phyloP scores from a whole-genome alignment of 192 early-diverging fungal genomes.

The Gryganskiella cystojenkinii region DNA sequence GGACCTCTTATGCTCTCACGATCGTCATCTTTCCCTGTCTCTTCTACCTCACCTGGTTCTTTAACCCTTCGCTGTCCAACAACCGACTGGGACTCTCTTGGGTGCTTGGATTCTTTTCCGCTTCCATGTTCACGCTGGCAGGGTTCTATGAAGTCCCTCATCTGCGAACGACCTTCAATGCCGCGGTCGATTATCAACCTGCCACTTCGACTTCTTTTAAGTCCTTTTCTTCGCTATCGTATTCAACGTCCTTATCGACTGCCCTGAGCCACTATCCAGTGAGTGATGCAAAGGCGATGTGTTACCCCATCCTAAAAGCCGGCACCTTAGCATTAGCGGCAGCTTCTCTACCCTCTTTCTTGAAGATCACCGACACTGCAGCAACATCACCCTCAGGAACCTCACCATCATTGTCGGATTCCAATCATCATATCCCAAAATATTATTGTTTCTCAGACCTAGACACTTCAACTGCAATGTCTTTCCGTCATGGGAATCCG shows the following conservation, averaged over 20 bases:
- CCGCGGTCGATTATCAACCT: slow-evolving; percentile 29
- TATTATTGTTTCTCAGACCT: slow-evolving; percentile 46
- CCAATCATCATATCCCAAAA: neutral
- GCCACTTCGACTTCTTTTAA: neutral
- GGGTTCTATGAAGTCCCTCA: slow-evolving; percentile 40
- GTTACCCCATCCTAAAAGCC: slow-evolving; percentile 20
- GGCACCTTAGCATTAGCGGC: slow-evolving; percentile 8
- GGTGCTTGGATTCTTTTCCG: slow-evolving; percentile 42
- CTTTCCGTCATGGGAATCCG: too few relatives aligned
- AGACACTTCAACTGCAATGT: neutral
- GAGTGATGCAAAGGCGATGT: slow-evolving; percentile 3
- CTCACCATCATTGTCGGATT: too few relatives aligned
- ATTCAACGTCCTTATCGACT: neutral
- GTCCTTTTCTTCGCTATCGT: neutral
- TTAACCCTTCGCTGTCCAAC: slow-evolving; percentile 38
- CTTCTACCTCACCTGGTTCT: slow-evolving; percentile 44
- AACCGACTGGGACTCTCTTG: slow-evolving; percentile 50
- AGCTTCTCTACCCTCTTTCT: slow-evolving; percentile 26
- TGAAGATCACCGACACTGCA: too few relatives aligned
- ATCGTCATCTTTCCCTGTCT: slow-evolving; percentile 30
- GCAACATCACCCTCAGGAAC: too few relatives aligned
- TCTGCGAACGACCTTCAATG: slow-evolving; percentile 36
- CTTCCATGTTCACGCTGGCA: slow-evolving; percentile 24
- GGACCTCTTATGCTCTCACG: slow-evolving; percentile 34
- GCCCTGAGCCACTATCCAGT: neutral